phyloP scores from a whole-genome alignment of 2,329 filamentous ascomycete species.

The Xylaria arbuscula region DNA sequence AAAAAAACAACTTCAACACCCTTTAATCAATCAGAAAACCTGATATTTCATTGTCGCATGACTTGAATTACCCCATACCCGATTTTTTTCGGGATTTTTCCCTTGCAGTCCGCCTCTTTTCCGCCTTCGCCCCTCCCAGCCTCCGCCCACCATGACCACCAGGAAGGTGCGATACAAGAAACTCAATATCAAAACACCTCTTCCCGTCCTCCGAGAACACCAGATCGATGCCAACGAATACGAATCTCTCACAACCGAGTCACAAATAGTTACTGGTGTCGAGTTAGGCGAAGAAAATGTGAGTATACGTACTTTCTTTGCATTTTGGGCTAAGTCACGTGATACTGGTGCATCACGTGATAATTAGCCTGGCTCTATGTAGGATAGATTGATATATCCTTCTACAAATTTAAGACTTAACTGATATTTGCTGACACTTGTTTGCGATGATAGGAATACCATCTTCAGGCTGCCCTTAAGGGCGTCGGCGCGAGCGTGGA shows the following conservation, averaged over 20 bases:
- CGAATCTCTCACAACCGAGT: slow-evolving; percentile 83
- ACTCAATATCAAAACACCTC: slow-evolving; percentile 88
- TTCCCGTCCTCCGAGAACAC: slow-evolving; percentile 87
- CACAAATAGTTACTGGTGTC: slow-evolving; percentile 93
- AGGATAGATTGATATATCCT: neutral
- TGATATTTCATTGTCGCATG: slow-evolving; percentile 63
- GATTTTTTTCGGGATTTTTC: slow-evolving; percentile 73
- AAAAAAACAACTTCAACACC: slow-evolving; percentile 63
- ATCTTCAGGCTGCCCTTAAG: slow-evolving; percentile 84
- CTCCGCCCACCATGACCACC: slow-evolving; percentile 66
- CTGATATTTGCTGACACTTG: slow-evolving; percentile 29
- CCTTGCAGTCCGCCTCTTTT: slow-evolving; percentile 57
- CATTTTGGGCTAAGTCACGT: slow-evolving; percentile 59
- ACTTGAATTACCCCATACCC: slow-evolving; percentile 70
- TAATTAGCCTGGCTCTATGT: slow-evolving; percentile 12
- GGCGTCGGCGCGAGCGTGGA: slow-evolving; percentile 66
- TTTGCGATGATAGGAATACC: slow-evolving; percentile 77
- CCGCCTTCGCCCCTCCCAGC: slow-evolving; percentile 47
- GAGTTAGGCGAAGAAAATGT: slow-evolving; percentile 98
- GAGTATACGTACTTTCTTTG: slow-evolving; percentile 62
- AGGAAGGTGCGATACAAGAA: slow-evolving; percentile 87
- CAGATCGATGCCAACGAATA: slow-evolving; percentile 90
- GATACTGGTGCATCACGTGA: slow-evolving; percentile 57
- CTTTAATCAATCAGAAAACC: slow-evolving; percentile 67
- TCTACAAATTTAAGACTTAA: slow-evolving; percentile 27